These are phyloP conservation scores for Didymella segeticola DNA, from an alignment of 2,329 filamentous ascomycete species.

Conservation along the genomic window DNA sequence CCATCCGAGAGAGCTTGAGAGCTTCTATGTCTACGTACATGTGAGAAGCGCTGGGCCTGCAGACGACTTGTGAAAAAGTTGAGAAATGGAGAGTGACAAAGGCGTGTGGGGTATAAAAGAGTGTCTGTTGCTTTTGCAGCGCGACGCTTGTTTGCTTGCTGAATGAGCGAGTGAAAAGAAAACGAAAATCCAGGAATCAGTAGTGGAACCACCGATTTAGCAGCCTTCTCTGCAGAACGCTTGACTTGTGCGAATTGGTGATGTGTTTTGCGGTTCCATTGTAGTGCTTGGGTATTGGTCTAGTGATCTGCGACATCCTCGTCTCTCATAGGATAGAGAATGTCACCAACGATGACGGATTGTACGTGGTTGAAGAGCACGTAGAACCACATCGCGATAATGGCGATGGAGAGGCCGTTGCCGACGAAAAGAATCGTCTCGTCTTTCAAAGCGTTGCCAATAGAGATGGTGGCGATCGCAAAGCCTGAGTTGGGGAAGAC, in stretches of 20 bases:
- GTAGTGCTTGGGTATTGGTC: neutral
- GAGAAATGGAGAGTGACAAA: constrained; percentile 2
- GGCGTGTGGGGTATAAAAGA: constrained; percentile 25
- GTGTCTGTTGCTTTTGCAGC: constrained; percentile 24
- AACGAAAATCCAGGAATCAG: neutral
- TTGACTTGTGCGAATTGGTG: neutral
- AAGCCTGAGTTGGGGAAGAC: constrained; percentile 54
- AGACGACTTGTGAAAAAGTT: constrained; percentile 23
- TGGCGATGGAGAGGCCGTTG: constrained; percentile 58
- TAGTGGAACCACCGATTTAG: neutral
- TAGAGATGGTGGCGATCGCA: constrained; percentile 51
- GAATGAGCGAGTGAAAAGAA: constrained; percentile 21
- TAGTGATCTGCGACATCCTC: constrained; percentile 58
- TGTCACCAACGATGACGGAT: constrained; percentile 60
- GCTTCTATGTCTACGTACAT: constrained; percentile 22
- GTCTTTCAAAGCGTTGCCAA: constrained; percentile 46
- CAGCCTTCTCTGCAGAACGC: neutral
- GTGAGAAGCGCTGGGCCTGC: constrained; percentile 26
- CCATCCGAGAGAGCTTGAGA: constrained; percentile 4
- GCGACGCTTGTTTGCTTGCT: constrained; percentile 15
- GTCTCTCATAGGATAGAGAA: constrained; percentile 65
- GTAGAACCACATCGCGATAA: constrained; percentile 62
- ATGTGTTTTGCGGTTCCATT: neutral
- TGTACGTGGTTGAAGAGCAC: constrained; percentile 59
- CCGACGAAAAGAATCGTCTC: constrained; percentile 49